Evolutionary conservation across 139 green algal genomes (phyloP).

Genomic region (Auxenochlorella protothecoides): DNA sequence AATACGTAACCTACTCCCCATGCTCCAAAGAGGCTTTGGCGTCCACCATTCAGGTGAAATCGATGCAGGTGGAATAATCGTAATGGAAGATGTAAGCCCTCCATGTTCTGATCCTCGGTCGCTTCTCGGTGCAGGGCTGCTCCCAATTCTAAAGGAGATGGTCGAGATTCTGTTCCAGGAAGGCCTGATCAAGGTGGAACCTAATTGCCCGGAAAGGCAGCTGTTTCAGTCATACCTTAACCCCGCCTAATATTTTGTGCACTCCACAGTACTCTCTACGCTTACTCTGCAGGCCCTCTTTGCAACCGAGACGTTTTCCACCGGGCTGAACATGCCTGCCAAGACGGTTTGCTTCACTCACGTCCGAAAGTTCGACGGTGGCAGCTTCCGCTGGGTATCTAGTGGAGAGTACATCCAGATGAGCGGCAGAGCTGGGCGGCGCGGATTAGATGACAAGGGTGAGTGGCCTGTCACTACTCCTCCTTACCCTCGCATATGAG

Average conservation of each 20-base stretch:
- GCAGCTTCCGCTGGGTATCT: conserved; percentile 43
- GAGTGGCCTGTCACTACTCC: not conserved
- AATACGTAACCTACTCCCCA: conserved; percentile 37
- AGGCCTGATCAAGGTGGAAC: conserved; percentile 48
- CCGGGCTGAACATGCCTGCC: conserved; percentile 78
- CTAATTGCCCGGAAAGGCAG: too few species aligned
- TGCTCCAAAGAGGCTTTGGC: conserved; percentile 53
- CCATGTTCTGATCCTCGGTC: too few species aligned
- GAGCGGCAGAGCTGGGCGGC: conserved; percentile 60
- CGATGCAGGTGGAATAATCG: too few species aligned
- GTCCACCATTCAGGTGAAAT: conserved; percentile 53
- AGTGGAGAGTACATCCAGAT: conserved; percentile 81
- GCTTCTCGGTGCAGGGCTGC: conserved; percentile 24
- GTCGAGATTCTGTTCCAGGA: conserved; percentile 78
- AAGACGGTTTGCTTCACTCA: conserved; percentile 69
- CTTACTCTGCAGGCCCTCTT: conserved; percentile 43
- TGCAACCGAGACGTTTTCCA: conserved; percentile 81
- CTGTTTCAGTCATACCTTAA: too few species aligned
- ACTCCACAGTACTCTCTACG: too few species aligned
- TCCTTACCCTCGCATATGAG: not conserved
- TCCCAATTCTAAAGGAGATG: conserved; percentile 74
- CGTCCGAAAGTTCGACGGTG: conserved; percentile 68
- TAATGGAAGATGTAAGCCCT: too few species aligned
- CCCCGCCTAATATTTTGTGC: too few species aligned
- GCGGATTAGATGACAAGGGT: conserved; percentile 62